These are phyloP conservation scores for Blastobotrys raffinosifermentans DNA, from an alignment of 1,139 yeast species.

Conservation along the genomic window DNA sequence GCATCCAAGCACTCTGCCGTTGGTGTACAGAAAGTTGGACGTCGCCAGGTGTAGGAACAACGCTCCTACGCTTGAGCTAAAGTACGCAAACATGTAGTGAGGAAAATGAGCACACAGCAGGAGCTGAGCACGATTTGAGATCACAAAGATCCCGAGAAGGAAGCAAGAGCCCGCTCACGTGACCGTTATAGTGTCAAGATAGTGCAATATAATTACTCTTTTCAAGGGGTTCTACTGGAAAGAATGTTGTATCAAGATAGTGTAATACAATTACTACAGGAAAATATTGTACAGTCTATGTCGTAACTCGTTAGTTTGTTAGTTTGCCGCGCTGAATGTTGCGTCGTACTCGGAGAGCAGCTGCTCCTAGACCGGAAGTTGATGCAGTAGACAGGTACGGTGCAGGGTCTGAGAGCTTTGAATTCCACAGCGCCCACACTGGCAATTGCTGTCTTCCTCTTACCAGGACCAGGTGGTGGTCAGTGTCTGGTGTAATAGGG, in stretches of 20 bases:
- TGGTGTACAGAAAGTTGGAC: slow-evolving; percentile 34
- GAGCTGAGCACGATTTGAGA: too few relatives aligned
- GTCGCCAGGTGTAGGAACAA: slow-evolving; percentile 40
- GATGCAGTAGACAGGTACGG: slow-evolving; percentile 40
- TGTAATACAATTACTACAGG: too few relatives aligned
- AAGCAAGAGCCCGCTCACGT: too few relatives aligned
- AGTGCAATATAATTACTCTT: too few relatives aligned
- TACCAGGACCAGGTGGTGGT: slow-evolving; percentile 39
- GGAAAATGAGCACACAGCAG: too few relatives aligned
- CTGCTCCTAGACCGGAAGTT: slow-evolving; percentile 46
- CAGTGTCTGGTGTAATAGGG: slow-evolving; percentile 36
- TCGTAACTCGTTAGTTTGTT: too few relatives aligned
- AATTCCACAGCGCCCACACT: slow-evolving; percentile 36
- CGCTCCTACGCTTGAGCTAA: slow-evolving; percentile 41
- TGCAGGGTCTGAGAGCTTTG: slow-evolving; percentile 8
- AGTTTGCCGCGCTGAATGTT: slow-evolving; percentile 30
- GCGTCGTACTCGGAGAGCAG: slow-evolving; percentile 56
- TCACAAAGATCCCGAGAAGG: too few relatives aligned
- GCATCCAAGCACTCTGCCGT: slow-evolving; percentile 42
- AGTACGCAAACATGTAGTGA: slow-evolving; percentile 43
- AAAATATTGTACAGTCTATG: too few relatives aligned
- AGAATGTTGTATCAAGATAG: too few relatives aligned
- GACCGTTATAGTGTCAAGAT: too few relatives aligned
- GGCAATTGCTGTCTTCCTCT: slow-evolving; percentile 67
- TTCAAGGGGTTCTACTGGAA: too few relatives aligned